These are phyloP conservation scores for Nicotiana knightiana DNA, from an alignment of 257 asterid genomes.

Conservation along the genomic window DNA sequence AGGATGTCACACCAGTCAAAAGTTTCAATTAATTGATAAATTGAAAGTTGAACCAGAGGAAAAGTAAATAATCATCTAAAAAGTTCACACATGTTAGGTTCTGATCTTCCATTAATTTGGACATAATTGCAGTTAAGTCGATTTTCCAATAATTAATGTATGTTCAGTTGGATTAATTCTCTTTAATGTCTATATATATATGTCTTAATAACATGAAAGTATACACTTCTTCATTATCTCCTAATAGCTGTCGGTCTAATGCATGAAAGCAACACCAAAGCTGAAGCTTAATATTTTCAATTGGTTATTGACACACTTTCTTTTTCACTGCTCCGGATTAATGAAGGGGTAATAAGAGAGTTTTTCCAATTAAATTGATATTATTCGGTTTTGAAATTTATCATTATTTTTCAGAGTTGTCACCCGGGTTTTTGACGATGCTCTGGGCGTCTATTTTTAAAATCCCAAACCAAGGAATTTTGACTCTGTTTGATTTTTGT, in stretches of 20 bases:
- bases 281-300: neutral
- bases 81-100: neutral
- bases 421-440: no score
- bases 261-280: neutral
- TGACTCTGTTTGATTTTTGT: no score
- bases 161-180: neutral
- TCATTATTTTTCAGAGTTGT: no score
- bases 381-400: no score
- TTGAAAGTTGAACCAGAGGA: no score
- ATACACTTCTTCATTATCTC: neutral
- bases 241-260: neutral
- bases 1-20: neutral
- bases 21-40: no score
- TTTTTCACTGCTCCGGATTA: no score
- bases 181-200: neutral
- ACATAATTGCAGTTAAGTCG: neutral
- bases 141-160: neutral
- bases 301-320: no score
- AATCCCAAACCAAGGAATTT: no score
- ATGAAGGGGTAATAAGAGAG: no score
- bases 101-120: neutral
- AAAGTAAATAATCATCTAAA: neutral
- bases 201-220: neutral
- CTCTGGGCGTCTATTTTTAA: no score
- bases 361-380: no score